Conservation (phyloP, 257 asterid species). For the Nicotiana undulata region DNA sequence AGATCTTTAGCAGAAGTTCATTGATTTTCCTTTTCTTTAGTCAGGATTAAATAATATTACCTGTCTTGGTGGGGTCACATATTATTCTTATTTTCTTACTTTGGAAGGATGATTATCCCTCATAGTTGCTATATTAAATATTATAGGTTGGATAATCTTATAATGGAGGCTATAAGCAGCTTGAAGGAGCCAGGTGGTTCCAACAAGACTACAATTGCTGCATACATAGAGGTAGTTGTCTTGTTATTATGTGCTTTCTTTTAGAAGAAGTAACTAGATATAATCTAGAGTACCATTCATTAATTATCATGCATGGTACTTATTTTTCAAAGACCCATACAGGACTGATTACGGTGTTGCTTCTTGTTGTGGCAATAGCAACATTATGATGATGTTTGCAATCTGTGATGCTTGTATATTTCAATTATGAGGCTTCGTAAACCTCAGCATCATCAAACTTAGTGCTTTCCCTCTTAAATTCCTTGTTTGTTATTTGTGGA, state of each 20-base stretch:
- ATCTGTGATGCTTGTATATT: not conserved
- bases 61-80: not conserved
- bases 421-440: not conserved
- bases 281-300: not conserved
- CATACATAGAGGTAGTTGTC: constrained; percentile 71
- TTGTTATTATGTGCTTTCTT: not conserved
- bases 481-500: not conserved
- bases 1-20: not conserved
- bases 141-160: constrained; percentile 83
- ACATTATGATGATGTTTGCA: not conserved
- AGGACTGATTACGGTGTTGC: not conserved
- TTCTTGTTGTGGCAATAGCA: not conserved
- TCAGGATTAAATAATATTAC: not conserved
- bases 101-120: not conserved
- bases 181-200: constrained; percentile 84
- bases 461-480: not conserved
- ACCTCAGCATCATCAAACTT: not conserved
- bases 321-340: not conserved
- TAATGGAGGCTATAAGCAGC: constrained; percentile 81
- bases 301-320: not conserved
- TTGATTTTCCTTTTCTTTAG: not conserved
- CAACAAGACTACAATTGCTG: constrained; percentile 74
- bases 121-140: not conserved
- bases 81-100: not conserved
- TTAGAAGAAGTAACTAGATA: not conserved